Conservation (phyloP, 2,329 filamentous ascomycete species). For the Ceratocystis cacaofunesta region DNA sequence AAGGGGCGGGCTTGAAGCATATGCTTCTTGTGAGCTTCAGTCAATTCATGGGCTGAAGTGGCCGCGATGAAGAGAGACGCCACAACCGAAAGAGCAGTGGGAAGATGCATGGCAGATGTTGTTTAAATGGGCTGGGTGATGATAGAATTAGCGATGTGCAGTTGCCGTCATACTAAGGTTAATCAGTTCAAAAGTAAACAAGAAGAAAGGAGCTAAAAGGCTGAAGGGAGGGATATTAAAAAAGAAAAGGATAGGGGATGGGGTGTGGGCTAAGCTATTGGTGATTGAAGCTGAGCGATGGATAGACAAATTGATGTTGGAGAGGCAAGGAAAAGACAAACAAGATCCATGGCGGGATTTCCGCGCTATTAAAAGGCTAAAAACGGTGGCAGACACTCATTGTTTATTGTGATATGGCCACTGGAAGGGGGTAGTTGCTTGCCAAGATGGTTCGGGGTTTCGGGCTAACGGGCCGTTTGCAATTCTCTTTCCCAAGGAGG, state of each 20-base stretch:
- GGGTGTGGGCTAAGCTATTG: background rate
- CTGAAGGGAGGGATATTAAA: background rate
- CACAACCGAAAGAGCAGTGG: conserved; percentile 5
- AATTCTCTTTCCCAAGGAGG: background rate
- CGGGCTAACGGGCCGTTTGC: background rate
- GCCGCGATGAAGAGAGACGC: background rate
- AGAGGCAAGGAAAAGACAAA: background rate
- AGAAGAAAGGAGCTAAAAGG: background rate
- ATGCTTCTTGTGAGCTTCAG: conserved; percentile 1
- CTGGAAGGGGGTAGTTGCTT: background rate
- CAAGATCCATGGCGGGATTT: background rate
- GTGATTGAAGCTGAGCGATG: background rate
- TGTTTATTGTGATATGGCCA: background rate
- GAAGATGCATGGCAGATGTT: conserved; percentile 12
- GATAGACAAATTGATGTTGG: background rate
- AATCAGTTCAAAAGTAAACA: background rate
- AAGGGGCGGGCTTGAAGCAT: conserved; percentile 5
- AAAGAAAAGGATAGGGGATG: background rate
- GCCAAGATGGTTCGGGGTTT: background rate
- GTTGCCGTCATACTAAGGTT: background rate
- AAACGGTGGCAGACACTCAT: background rate
- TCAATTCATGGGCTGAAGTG: conserved; percentile 5
- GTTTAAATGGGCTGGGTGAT: background rate
- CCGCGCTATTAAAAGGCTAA: background rate
- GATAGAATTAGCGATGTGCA: background rate